phyloP scores from a whole-genome alignment of 495 filamentous ascomycete genomes.

The Talaromyces nanjingensis region DNA sequence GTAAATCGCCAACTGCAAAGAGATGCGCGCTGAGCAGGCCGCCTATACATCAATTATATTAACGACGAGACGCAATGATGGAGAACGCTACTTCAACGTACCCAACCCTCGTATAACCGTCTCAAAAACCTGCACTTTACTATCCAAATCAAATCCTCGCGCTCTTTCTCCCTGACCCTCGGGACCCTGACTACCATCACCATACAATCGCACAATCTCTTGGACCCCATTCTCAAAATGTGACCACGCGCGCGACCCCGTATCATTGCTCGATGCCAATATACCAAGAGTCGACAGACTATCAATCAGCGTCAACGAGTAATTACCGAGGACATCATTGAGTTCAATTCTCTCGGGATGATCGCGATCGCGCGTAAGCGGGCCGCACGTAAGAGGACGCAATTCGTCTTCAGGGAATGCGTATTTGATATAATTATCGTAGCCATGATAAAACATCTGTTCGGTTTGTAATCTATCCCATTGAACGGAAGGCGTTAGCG shows the following conservation, averaged over 20 bases:
- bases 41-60: slow-evolving; percentile 26
- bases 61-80: not conserved
- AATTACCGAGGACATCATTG: slow-evolving; percentile 95
- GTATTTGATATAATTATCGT: slow-evolving; percentile 85
- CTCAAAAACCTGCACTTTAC: slow-evolving; percentile 97
- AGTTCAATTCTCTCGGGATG: slow-evolving; percentile 79
- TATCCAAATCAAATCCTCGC: slow-evolving; percentile 91
- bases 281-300: slow-evolving; percentile 91
- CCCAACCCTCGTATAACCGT: slow-evolving; percentile 89
- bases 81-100: slow-evolving; percentile 12
- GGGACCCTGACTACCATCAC: slow-evolving; percentile 67
- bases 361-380: slow-evolving; percentile 71
- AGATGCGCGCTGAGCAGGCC: slow-evolving; percentile 88
- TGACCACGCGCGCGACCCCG: slow-evolving; percentile 51
- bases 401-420: slow-evolving; percentile 98
- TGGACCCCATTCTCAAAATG: slow-evolving; percentile 79
- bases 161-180: slow-evolving; percentile 63
- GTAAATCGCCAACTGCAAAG: slow-evolving; percentile 83
- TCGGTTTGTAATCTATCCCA: slow-evolving; percentile 58
- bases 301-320: slow-evolving; percentile 91
- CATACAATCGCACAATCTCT: slow-evolving; percentile 77
- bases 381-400: slow-evolving; percentile 76
- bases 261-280: slow-evolving; percentile 60
- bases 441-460: slow-evolving; percentile 95
- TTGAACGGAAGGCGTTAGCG: not conserved